Base-by-base conservation (phyloP, 345 rosid genomes). In the Moricandia moricandioides region DNA sequence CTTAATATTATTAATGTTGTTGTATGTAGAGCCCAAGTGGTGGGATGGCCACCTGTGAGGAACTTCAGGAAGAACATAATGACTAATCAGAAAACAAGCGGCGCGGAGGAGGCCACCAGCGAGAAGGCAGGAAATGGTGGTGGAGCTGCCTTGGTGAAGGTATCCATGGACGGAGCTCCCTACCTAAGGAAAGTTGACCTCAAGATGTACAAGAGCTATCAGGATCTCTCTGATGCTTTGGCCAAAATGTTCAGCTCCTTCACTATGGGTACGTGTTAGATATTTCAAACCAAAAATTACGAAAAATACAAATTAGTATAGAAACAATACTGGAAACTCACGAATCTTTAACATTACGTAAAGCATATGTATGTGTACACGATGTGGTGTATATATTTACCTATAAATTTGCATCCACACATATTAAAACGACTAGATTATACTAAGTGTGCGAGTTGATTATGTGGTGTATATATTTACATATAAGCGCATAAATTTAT, bases 81-180 rank as follows among this genome's bases (percentile, higher is more conserved):
- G 97, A 85, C 89, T 56, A 70, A 72, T 33, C 87, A 92, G 65
- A 88, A 87, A 81, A 85, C 54, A 61, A 80, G 69, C 49, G 86
- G 77, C 62, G 58, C 79, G 74, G 77, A 66, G 3, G 83, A 80
- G 8, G 80, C 82, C 57, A 55, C 66, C 60, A 72, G 80, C 26
- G 62, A 75, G 45, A 65, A 79, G 17, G 86, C 82, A 5, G 92
- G 94, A 6, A 51, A 21, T 9, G 57, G 80, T 10, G 45, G 63
- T 12, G 65, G 75, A 61, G 93, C 84, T 27, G 92, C 94, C 21
- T 88, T 88, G 62, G 97, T 93, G 75, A 94, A 94, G 89, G 98
- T 94, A 2, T 86, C 89, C 83, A 94, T 94, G 95, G 98, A 91
- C 51, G 98, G 98, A 47, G 98, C 98, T 14, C 98, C 98, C 0